Evolutionary conservation across 1,284 basidiomycete genomes (phyloP).

Genomic region (Puccinia sorghi): DNA sequence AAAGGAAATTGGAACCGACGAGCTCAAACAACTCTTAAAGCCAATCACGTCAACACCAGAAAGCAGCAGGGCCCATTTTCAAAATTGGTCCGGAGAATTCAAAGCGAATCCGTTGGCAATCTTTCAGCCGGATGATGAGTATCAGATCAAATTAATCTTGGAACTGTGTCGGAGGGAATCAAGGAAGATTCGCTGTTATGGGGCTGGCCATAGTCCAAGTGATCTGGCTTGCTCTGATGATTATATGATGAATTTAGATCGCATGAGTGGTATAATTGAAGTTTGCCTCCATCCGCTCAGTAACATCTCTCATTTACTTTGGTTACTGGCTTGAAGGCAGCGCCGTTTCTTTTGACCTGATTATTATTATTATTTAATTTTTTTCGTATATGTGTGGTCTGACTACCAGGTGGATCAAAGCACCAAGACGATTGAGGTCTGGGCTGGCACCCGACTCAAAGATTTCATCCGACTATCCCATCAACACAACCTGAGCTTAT

Average conservation of each 20-base stretch:
- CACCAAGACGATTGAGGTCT: slow-evolving; percentile 68
- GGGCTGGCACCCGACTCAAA: slow-evolving; percentile 58
- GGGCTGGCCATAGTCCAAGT: slow-evolving; percentile 87
- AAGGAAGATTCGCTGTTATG: slow-evolving; percentile 75
- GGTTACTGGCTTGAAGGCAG: neutral
- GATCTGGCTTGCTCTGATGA: slow-evolving; percentile 65
- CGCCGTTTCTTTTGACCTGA: slow-evolving; percentile 34
- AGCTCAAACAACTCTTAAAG: neutral
- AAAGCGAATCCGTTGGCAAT: slow-evolving; percentile 62
- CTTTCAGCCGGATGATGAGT: slow-evolving; percentile 73
- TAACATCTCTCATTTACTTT: slow-evolving; percentile 50
- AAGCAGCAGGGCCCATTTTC: slow-evolving; percentile 8
- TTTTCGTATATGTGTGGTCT: too few relatives aligned
- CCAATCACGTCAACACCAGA: neutral
- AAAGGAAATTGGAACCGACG: neutral
- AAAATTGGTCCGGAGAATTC: slow-evolving; percentile 64
- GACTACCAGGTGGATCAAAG: slow-evolving; percentile 69
- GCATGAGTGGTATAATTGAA: slow-evolving; percentile 54
- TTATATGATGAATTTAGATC: slow-evolving; percentile 57
- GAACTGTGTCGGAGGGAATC: slow-evolving; percentile 77
- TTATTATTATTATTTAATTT: slow-evolving; percentile 21
- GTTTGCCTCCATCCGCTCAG: slow-evolving; percentile 64
- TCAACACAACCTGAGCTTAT: slow-evolving; percentile 74
- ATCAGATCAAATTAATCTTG: slow-evolving; percentile 74
- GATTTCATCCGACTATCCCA: slow-evolving; percentile 63